Conservation (phyloP, 2,329 filamentous ascomycete genomes). For the Sordariomycetes sp. region DNA sequence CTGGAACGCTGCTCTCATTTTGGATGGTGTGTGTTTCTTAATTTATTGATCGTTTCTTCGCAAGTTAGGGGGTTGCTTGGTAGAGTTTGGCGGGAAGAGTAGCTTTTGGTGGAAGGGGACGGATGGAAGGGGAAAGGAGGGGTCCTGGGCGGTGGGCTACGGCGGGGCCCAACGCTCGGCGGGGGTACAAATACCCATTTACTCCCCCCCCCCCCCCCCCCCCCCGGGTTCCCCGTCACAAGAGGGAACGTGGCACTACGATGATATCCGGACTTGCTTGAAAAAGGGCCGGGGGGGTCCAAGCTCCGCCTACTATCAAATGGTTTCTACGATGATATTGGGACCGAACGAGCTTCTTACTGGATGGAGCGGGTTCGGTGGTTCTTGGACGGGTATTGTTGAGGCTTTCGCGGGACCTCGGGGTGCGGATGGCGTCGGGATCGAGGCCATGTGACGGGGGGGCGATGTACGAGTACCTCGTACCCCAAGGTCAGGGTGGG, state of each 20-base stretch:
- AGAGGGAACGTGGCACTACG: neutral
- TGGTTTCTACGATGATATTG: neutral
- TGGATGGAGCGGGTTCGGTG: neutral
- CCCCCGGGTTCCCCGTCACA: neutral
- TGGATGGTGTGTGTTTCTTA: constrained; percentile 9
- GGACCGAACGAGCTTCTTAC: neutral
- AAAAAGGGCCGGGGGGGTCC: neutral
- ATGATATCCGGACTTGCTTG: neutral
- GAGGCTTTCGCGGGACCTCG: neutral
- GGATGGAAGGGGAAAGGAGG: neutral
- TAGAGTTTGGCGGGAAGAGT: neutral
- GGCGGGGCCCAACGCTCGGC: neutral
- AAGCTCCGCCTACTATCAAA: neutral
- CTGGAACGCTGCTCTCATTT: constrained; percentile 36
- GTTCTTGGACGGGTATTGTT: neutral
- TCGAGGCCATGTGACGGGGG: neutral
- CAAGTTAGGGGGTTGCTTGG: neutral
- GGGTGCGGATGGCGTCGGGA: neutral
- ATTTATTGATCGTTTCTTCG: neutral
- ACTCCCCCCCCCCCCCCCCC: no score
- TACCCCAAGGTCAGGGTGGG: neutral
- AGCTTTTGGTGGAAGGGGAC: constrained; percentile 2
- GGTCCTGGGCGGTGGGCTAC: neutral
- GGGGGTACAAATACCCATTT: neutral
- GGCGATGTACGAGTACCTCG: neutral